Percentiles rank a stretch among this genome's conserved stretches.
Conservation (phyloP, 805 yeast species). For the Lachancea lanzarotensis region DNA sequence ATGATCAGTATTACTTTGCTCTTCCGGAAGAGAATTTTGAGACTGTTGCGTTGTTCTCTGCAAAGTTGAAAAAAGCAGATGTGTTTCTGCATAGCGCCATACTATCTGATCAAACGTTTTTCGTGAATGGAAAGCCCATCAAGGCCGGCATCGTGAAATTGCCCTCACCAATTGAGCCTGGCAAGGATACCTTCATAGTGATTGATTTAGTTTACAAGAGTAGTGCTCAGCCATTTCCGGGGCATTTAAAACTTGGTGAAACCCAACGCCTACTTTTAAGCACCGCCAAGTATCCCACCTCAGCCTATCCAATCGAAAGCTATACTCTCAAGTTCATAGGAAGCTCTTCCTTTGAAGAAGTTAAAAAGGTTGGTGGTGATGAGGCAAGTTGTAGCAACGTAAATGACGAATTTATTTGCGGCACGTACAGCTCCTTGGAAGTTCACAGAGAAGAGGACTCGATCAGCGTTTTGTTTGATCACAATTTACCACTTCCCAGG, state of each 20-base stretch:
- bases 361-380: slow-evolving; percentile 16
- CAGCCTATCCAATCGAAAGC: slow-evolving; percentile 57
- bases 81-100: slow-evolving; percentile 25
- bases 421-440: slow-evolving; percentile 43
- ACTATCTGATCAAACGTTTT: slow-evolving; percentile 19
- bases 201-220: slow-evolving; percentile 45
- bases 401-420: slow-evolving; percentile 43
- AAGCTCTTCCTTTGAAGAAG: slow-evolving; percentile 17
- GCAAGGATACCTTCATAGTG: slow-evolving; percentile 43
- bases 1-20: slow-evolving; percentile 49
- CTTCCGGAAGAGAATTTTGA: slow-evolving; percentile 43
- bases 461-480: slow-evolving; percentile 56
- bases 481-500: slow-evolving; percentile 56
- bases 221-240: slow-evolving; percentile 56
- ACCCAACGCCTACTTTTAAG: slow-evolving; percentile 52
- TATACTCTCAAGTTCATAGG: slow-evolving; percentile 38
- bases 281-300: slow-evolving; percentile 49
- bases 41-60: slow-evolving; percentile 42
- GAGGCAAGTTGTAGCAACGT: slow-evolving; percentile 36
- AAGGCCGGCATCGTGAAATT: slow-evolving; percentile 45
- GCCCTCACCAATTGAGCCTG: slow-evolving; percentile 64
- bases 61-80: slow-evolving; percentile 27
- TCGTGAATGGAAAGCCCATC: slow-evolving; percentile 24
- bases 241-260: slow-evolving; percentile 49
- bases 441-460: slow-evolving; percentile 41